Conservation (phyloP, 2,329 filamentous ascomycete genomes). For the Hypoxylon sp. region DNA sequence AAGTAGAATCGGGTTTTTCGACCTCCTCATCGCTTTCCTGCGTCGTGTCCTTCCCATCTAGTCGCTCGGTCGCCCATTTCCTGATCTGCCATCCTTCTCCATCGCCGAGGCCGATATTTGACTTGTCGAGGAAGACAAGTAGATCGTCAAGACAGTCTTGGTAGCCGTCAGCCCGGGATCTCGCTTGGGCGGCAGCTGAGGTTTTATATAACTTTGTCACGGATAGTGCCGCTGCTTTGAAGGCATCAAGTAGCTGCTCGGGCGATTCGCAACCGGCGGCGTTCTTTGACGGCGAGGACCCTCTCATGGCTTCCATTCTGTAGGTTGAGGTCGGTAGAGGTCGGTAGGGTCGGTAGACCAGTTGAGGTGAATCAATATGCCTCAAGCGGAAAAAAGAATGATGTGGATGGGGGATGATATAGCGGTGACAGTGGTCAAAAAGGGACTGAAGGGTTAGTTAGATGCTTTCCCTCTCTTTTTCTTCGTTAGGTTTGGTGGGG, state of each 20-base stretch:
- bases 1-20: constrained; percentile 67
- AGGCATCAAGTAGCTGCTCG: constrained; percentile 81
- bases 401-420: too few relatives aligned
- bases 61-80: constrained; percentile 72
- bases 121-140: constrained; percentile 82
- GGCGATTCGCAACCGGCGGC: constrained; percentile 56
- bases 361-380: too few relatives aligned
- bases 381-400: too few relatives aligned
- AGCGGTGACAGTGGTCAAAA: constrained; percentile 14
- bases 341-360: too few relatives aligned
- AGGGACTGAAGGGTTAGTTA: constrained; percentile 16
- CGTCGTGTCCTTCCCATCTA: constrained; percentile 68
- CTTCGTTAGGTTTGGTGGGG: constrained; percentile 39
- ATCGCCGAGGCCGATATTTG: constrained; percentile 79
- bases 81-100: constrained; percentile 75
- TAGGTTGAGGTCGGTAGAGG: neutral
- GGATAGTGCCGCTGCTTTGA: constrained; percentile 90
- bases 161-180: constrained; percentile 82
- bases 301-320: constrained; percentile 44
- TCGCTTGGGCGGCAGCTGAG: constrained; percentile 78
- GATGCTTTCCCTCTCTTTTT: constrained; percentile 37
- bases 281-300: constrained; percentile 44
- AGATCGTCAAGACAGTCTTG: constrained; percentile 94
- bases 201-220: constrained; percentile 97
- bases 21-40: constrained; percentile 75